Evolutionary conservation across 1,139 yeast species (phyloP).

Genomic region (Saccharomycopsis phalli): DNA sequence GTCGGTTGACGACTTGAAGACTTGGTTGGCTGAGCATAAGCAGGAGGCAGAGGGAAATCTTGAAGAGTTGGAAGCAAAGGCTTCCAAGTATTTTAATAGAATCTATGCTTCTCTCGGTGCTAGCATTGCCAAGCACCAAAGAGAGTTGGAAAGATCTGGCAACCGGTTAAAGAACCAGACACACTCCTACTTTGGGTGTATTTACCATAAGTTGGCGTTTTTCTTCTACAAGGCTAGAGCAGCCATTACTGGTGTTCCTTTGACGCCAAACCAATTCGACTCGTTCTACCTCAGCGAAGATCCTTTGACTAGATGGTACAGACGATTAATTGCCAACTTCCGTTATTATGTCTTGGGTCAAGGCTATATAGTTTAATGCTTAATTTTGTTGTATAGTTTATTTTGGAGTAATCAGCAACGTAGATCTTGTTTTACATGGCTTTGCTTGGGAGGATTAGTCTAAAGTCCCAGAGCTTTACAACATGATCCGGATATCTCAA

Average conservation of each 20-base stretch:
- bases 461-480: too few relatives aligned
- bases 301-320: constrained; percentile 3
- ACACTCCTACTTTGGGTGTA: neutral
- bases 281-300: neutral
- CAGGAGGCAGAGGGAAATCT: constrained; percentile 29
- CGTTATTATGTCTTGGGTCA: constrained; percentile 9
- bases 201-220: neutral
- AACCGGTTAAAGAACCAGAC: neutral
- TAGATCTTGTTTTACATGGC: too few relatives aligned
- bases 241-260: neutral
- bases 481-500: too few relatives aligned
- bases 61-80: constrained; percentile 31
- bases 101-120: constrained; percentile 20
- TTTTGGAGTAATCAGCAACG: neutral
- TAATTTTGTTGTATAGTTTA: neutral
- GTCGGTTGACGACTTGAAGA: constrained; percentile 33
- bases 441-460: too few relatives aligned
- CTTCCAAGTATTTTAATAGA: constrained; percentile 28
- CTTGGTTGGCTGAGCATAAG: constrained; percentile 34
- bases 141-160: neutral
- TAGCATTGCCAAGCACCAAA: constrained; percentile 5
- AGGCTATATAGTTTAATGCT: neutral
- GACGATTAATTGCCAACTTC: constrained; percentile 1
- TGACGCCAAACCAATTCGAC: neutral
- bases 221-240: constrained; percentile 1